A percentile compares a stretch with the other conserved stretches of the same genome.
Conservation (phyloP, 352 stramenopile genomes). For the Globisporangium splendens region DNA sequence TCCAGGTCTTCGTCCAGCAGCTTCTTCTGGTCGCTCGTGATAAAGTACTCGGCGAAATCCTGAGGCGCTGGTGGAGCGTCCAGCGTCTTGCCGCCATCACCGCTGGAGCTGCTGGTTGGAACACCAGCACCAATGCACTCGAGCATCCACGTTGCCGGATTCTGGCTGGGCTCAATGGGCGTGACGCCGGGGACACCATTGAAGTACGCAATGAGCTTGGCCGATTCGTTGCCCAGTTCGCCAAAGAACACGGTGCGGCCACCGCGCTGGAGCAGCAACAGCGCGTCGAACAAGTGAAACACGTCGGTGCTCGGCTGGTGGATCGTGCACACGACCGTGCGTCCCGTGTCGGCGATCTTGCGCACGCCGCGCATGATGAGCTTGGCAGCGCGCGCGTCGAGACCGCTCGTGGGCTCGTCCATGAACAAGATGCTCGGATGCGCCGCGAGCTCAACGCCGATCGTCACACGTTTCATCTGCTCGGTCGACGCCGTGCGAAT, state of each 20-base stretch:
- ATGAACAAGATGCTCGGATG: constrained; percentile 84
- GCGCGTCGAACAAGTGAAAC: constrained; percentile 86
- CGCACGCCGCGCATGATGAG: constrained; percentile 86
- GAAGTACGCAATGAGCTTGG: constrained; percentile 56
- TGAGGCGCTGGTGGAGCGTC: constrained; percentile 12
- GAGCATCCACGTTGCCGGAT: constrained; percentile 83
- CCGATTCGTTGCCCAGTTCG: constrained; percentile 38
- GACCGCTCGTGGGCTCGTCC: constrained; percentile 86
- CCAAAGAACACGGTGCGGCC: constrained; percentile 56
- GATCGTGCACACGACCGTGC: constrained; percentile 90
- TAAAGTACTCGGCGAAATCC: constrained; percentile 35
- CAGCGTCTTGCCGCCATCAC: constrained; percentile 6
- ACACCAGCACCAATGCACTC: constrained; percentile 44
- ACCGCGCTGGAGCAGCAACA: constrained; percentile 72
- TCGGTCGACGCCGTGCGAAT: constrained; percentile 51
- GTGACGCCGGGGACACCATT: constrained; percentile 28
- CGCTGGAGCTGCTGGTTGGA: constrained; percentile 14
- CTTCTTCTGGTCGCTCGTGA: constrained; percentile 25
- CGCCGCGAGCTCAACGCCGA: constrained; percentile 90
- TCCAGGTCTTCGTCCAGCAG: constrained; percentile 41
- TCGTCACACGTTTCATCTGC: constrained; percentile 64
- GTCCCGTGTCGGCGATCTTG: constrained; percentile 73
- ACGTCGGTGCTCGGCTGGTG: constrained; percentile 89
- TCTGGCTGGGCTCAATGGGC: constrained; percentile 54
- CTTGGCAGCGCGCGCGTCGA: constrained; percentile 86